Evolutionary conservation across 2,329 filamentous ascomycete genomes (phyloP), one percentile per base, ranked within the genome.

Genomic region (Curvularia verruculosa): DNA sequence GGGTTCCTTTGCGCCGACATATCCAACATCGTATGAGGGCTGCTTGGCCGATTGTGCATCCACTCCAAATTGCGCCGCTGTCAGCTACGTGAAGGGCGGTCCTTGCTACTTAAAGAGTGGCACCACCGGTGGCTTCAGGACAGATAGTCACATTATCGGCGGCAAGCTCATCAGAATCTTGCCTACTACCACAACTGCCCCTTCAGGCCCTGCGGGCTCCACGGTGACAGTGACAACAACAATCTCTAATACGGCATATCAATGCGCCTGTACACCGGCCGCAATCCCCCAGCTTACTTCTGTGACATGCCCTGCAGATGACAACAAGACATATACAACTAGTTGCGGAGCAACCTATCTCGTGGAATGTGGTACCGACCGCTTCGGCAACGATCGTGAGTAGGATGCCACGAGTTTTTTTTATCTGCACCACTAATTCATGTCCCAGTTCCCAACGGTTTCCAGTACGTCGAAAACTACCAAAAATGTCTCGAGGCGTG

Each of bases 291-390:
- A 34, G 6, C 15, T 34, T 24, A 18, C 29, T 18, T 9, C 49
- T 6, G 41, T 54, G 2, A 39, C 34, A 31, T 71, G 69, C 57
- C 68, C 69, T 4, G 49, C 21, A 13, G 54, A 47, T 15, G 40
- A 68, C 21, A 64, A 60, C 7, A 49, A 43, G 0, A 63, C 29
- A 2, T 66, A 57, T 34, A 66, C 58, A 1, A 64, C 58, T 15
- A 10, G 39, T 7, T 65, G 63, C 29, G 69, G 67, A 37, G 58
- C 66, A 3, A 49, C 18, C 15, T 73, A 65, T 21, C 28, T 13
- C 1, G 52, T 73, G 13, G 69, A 73, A 28, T 73, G 70, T 43
- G 58, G 24, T 39, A 29, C 31, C 6, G 70, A 73, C 50, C 69
- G 66, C 23, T 60, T 54, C 24, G 70, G 66, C 36, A 55, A 59